These are phyloP conservation scores for Brettanomyces sp. DNA, from an alignment of 805 yeast species.

Conservation along the genomic window DNA sequence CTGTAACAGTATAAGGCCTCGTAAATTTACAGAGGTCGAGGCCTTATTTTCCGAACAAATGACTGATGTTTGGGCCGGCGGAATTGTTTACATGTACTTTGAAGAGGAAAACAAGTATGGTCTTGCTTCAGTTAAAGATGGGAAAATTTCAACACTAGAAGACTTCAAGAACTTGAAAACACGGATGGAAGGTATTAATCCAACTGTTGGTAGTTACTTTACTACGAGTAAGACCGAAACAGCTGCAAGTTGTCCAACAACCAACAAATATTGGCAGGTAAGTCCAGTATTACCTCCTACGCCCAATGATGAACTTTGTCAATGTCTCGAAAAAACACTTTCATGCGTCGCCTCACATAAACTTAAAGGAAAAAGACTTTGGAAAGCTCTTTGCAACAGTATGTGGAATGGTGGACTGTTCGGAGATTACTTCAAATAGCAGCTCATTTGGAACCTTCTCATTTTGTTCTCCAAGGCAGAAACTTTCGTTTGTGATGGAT, in stretches of 20 bases:
- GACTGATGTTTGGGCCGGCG: conserved; percentile 93
- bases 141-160: conserved; percentile 43
- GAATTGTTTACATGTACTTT: conserved; percentile 86
- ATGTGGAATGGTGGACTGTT: conserved; percentile 53
- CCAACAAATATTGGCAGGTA: conserved; percentile 56
- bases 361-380: conserved; percentile 45
- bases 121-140: conserved; percentile 47
- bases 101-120: conserved; percentile 81
- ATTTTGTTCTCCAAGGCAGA: conserved; percentile 62
- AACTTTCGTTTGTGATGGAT: conserved; percentile 60
- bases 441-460: conserved; percentile 61
- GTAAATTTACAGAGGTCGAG: conserved; percentile 67
- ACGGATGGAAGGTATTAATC: conserved; percentile 43
- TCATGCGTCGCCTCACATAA: conserved; percentile 48
- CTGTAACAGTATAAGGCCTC: conserved; percentile 65
- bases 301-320: conserved; percentile 58
- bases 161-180: conserved; percentile 53
- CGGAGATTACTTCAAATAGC: conserved; percentile 54
- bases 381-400: conserved; percentile 47
- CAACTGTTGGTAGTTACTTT: conserved; percentile 32
- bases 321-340: conserved; percentile 45
- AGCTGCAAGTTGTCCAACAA: conserved; percentile 38
- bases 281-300: conserved; percentile 66
- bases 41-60: conserved; percentile 58
- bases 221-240: conserved; percentile 28